These are phyloP conservation scores for Oleoguttula mirabilis DNA, from an alignment of 495 filamentous ascomycete genomes.

Conservation along the genomic window DNA sequence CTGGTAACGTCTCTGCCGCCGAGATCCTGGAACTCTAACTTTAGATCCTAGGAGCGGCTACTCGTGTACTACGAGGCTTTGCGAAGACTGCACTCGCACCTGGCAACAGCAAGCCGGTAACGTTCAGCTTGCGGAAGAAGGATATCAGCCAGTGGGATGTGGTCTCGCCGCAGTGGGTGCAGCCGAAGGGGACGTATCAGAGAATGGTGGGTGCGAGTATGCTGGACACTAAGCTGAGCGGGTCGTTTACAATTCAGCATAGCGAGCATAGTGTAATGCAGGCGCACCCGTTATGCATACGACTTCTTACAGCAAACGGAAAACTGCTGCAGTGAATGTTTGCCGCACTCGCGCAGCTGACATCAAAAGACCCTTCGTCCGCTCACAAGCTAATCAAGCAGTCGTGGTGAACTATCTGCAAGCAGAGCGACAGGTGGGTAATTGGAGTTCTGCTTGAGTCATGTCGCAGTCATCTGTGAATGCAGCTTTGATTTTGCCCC, in stretches of 20 bases:
- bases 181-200: constrained; percentile 11
- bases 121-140: constrained; percentile 11
- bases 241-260: constrained; percentile 1
- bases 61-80: constrained; percentile 16
- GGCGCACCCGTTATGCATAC: too few relatives aligned
- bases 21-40: constrained; percentile 19
- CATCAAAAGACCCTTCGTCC: too few relatives aligned
- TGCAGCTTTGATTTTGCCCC: too few relatives aligned
- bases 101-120: constrained; percentile 1
- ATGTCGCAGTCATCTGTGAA: too few relatives aligned
- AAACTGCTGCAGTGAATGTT: too few relatives aligned
- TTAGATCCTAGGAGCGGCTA: constrained; percentile 8
- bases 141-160: constrained; percentile 17
- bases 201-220: constrained; percentile 14
- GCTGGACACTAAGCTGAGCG: constrained; percentile 16
- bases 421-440: too few relatives aligned
- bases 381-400: too few relatives aligned
- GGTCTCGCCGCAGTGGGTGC: constrained; percentile 10
- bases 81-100: constrained; percentile 9
- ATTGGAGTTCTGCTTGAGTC: too few relatives aligned
- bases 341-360: too few relatives aligned
- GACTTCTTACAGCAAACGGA: too few relatives aligned
- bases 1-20: constrained; percentile 8
- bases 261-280: too few relatives aligned
- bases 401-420: too few relatives aligned